These are phyloP conservation scores for Parsonsia alboflavescens DNA, from an alignment of 257 asterid genomes.

Conservation along the genomic window DNA sequence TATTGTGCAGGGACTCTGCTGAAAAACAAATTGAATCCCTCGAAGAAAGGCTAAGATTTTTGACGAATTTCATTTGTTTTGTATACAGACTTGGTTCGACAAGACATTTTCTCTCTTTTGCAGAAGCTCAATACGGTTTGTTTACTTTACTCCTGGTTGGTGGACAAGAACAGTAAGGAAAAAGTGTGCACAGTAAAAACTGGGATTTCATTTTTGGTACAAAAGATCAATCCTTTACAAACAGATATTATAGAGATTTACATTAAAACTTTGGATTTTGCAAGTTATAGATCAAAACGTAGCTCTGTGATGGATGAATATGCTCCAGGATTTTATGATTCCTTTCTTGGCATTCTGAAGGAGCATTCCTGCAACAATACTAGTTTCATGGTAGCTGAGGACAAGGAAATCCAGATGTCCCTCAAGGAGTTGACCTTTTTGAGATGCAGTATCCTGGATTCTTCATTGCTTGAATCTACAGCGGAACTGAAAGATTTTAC, in stretches of 20 bases:
- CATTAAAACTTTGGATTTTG: background rate
- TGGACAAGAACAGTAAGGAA: background rate
- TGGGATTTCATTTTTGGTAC: background rate
- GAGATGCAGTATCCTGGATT: background rate
- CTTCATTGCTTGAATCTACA: too few relatives aligned
- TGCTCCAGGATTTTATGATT: background rate
- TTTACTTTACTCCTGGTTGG: background rate
- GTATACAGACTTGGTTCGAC: background rate
- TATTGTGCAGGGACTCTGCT: background rate
- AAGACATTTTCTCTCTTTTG: background rate
- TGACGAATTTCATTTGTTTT: background rate
- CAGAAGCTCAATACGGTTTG: background rate
- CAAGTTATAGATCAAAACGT: background rate
- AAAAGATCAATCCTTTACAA: background rate
- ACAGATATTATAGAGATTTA: background rate
- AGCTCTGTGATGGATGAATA: background rate
- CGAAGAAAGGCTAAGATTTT: background rate
- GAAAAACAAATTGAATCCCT: background rate
- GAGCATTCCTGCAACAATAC: background rate
- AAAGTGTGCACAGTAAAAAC: background rate
- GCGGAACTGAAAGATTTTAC: too few relatives aligned
- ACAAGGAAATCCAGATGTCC: background rate
- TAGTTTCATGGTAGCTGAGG: background rate
- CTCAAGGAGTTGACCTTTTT: background rate
- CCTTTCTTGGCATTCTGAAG: background rate